Percentiles rank a stretch among this genome's conserved stretches.
Evolutionary conservation across 1,139 yeast species (phyloP).

Genomic region (Blastobotrys apis): DNA sequence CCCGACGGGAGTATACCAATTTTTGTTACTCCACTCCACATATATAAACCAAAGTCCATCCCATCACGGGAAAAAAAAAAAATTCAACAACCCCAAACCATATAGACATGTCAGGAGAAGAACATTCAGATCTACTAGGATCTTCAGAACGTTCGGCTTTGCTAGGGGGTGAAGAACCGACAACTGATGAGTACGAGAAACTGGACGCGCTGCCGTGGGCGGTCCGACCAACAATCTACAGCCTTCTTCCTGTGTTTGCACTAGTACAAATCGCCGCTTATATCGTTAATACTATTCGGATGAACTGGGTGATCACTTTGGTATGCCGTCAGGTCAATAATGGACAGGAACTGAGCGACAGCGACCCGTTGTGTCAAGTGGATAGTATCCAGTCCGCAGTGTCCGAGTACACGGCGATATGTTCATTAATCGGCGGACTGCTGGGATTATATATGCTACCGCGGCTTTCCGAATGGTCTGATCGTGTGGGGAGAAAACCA

Average conservation of each 20-base stretch:
- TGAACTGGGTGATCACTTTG: slow-evolving; percentile 24
- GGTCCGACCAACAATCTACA: slow-evolving; percentile 15
- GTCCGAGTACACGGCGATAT: slow-evolving; percentile 20
- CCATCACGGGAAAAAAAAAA: too few relatives aligned
- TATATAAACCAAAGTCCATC: too few relatives aligned
- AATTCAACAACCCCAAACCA: too few relatives aligned
- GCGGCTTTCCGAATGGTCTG: slow-evolving; percentile 19
- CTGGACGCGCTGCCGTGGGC: slow-evolving; percentile 7
- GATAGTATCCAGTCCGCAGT: slow-evolving; percentile 20
- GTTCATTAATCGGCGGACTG: slow-evolving; percentile 21
- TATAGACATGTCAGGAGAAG: too few relatives aligned
- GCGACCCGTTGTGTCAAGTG: slow-evolving; percentile 20
- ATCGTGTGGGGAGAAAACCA: slow-evolving; percentile 20
- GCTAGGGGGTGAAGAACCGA: too few relatives aligned
- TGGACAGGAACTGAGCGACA: slow-evolving; percentile 16
- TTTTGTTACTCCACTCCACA: too few relatives aligned
- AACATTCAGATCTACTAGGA: too few relatives aligned
- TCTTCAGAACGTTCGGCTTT: too few relatives aligned
- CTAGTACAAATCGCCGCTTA: slow-evolving; percentile 19
- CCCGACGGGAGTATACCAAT: too few relatives aligned
- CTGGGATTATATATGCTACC: slow-evolving; percentile 23
- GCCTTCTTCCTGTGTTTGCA: slow-evolving; percentile 19
- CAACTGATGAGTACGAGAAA: slow-evolving; percentile 11
- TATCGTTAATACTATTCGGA: slow-evolving; percentile 21
- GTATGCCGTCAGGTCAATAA: slow-evolving; percentile 18